Base-by-base conservation (phyloP, 108 stramenopile genomes). In the Conticribra weissflogii region DNA sequence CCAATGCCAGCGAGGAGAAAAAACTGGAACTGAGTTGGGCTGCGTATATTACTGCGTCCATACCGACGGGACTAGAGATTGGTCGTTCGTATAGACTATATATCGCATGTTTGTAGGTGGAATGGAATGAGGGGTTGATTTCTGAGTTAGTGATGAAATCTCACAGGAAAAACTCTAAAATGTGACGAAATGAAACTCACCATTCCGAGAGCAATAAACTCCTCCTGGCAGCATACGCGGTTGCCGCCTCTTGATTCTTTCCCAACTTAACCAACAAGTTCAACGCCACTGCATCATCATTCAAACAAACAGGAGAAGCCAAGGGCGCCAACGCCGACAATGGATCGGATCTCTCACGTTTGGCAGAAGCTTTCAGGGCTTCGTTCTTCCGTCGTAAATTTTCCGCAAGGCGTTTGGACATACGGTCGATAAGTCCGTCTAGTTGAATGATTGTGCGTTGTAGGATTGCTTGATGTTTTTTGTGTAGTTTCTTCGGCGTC, bases 1-100 rank as follows among this genome's bases (percentile, higher is more conserved):
- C 68, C 54, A 72, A 73, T 17, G 92, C 85, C 22, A 93, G 83
- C 28, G 84, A 86, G 9, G 89, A 89, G 72, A 93, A 93, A 81
- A 93, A 93, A 64, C 86, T 86, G 52, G 90, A 88, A 53, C 92
- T 93, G 12, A 93, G 73, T 71, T 93, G 92, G 23, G 92, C 86
- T 50, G 92, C 84, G 46, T 90, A 93, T 69, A 93, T 93, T 18
- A 90, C 92, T 53, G 88, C 74, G 53, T 93, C 92, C 58, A 89
- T 86, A 29, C 83, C 85, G 47, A 62, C 60, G 19, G 75, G 68
- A 41, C 61, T 63, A 9, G 89, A 85, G 25, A 93, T 85, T 17
- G 89, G 89, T 58, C 86, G 76, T 77, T 93, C 92, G 57, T 93
- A 82, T 28, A 93, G 83, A 66, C 88, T 84, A 32, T 12, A 41